Evolutionary conservation across 768 basidiomycete genomes (phyloP).

Genomic region (Leccinellum albellum): DNA sequence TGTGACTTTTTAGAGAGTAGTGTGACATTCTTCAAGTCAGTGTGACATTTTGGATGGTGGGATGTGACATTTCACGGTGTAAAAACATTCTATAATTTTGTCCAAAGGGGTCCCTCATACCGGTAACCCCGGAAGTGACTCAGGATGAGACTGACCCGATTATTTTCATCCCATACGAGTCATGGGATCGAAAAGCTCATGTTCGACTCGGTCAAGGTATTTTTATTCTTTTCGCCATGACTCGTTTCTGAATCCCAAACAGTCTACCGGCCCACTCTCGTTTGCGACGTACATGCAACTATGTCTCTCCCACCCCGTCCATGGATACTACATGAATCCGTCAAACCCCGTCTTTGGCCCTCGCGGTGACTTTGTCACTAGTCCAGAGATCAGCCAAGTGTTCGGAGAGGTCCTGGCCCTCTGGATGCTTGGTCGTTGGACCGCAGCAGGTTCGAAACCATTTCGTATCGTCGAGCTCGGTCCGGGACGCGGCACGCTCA

Average conservation of each 20-base stretch:
- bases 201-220: slow-evolving; percentile 64
- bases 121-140: slow-evolving; percentile 13
- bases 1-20: no score
- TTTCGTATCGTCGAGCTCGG: slow-evolving; percentile 88
- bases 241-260: slow-evolving; percentile 27
- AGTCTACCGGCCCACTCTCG: slow-evolving; percentile 89
- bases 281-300: slow-evolving; percentile 89
- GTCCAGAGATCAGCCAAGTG: slow-evolving; percentile 92
- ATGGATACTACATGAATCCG: slow-evolving; percentile 89
- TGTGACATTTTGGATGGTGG: no score
- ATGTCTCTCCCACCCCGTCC: slow-evolving; percentile 82
- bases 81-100: no score
- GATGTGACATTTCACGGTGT: no score
- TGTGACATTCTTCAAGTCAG: no score
- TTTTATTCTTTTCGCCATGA: background rate
- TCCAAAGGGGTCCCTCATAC: no score
- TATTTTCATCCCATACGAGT: background rate
- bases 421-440: slow-evolving; percentile 82
- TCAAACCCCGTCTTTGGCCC: slow-evolving; percentile 76
- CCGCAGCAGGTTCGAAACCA: slow-evolving; percentile 44
- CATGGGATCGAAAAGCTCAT: slow-evolving; percentile 58
- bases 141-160: slow-evolving; percentile 4
- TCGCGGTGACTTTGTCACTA: slow-evolving; percentile 91
- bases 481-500: slow-evolving; percentile 89
- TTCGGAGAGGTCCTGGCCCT: slow-evolving; percentile 95